phyloP scores from a whole-genome alignment of 352 stramenopile genomes.

The Aphanomyces invadans region DNA sequence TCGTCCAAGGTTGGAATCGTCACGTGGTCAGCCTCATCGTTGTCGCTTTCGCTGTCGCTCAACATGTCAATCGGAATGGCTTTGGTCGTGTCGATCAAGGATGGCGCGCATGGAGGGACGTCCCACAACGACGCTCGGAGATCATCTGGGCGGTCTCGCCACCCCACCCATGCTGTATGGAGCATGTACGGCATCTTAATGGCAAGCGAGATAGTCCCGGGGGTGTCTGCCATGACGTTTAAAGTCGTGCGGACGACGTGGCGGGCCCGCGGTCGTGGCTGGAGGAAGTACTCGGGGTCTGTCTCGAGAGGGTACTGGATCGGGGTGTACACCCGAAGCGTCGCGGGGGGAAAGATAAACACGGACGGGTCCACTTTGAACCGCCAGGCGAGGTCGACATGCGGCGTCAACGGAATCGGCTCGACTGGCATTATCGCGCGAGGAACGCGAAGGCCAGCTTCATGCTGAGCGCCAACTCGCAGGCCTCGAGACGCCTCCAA shows the following conservation, averaged over 20 bases:
- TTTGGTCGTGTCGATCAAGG: conserved; percentile 26
- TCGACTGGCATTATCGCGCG: conserved; percentile 10
- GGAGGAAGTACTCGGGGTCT: conserved; percentile 38
- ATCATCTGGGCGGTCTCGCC: conserved; percentile 20
- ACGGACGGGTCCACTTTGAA: conserved; percentile 31
- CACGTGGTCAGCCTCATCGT: conserved; percentile 31
- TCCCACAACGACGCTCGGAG: conserved; percentile 50
- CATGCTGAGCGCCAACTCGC: conserved; percentile 39
- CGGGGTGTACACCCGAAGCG: conserved; percentile 39
- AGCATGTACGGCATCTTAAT: conserved; percentile 9
- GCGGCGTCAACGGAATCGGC: neutral
- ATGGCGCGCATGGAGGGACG: conserved; percentile 31
- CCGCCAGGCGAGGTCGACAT: neutral
- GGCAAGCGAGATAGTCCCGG: neutral
- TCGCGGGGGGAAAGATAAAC: conserved; percentile 48
- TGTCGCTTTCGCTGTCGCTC: conserved; percentile 73
- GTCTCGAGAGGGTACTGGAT: conserved; percentile 40
- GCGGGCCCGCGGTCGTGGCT: conserved; percentile 27
- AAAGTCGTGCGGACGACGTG: neutral
- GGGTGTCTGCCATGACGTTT: neutral
- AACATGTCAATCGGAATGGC: conserved; percentile 44
- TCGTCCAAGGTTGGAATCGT: conserved; percentile 31
- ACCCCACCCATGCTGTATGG: neutral
- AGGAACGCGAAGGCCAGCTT: conserved; percentile 24
- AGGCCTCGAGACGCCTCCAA: conserved; percentile 37